phyloP scores from a whole-genome alignment of 805 yeast genomes.

The Pichia nanzhaoensis region DNA sequence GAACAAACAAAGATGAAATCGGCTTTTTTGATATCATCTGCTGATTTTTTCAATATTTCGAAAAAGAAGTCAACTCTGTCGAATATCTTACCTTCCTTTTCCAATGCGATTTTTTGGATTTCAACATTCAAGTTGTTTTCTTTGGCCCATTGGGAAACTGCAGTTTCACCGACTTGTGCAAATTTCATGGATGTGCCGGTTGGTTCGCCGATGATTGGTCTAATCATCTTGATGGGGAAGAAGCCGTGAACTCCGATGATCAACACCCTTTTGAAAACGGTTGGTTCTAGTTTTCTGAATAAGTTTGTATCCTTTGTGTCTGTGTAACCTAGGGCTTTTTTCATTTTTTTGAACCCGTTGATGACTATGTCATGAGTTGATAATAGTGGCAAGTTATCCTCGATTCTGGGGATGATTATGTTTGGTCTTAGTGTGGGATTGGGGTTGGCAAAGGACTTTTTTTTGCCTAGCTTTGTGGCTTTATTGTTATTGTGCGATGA shows the following conservation, averaged over 20 bases:
- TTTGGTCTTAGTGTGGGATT: conserved; percentile 13
- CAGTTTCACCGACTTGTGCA: conserved; percentile 82
- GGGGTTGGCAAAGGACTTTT: neutral
- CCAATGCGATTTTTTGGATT: conserved; percentile 88
- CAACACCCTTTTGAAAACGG: conserved; percentile 48
- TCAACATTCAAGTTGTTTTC: conserved; percentile 37
- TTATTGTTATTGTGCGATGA: conserved; percentile 1
- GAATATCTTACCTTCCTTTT: conserved; percentile 85
- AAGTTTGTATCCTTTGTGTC: conserved; percentile 15
- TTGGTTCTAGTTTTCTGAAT: conserved; percentile 18
- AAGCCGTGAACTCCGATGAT: conserved; percentile 95
- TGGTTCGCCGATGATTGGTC: conserved; percentile 90
- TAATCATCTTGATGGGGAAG: conserved; percentile 78
- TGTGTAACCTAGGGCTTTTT: conserved; percentile 16
- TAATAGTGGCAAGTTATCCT: conserved; percentile 22
- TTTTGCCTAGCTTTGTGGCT: neutral
- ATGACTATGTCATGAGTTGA: conserved; percentile 12
- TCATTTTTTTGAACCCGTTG: conserved; percentile 14
- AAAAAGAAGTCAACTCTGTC: conserved; percentile 81
- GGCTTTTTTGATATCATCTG: conserved; percentile 39
- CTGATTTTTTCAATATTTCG: conserved; percentile 63
- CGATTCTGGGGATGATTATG: conserved; percentile 26
- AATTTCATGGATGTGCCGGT: conserved; percentile 92
- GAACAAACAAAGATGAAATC: conserved; percentile 89
- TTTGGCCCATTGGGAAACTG: conserved; percentile 63